These are phyloP conservation scores for Phytopythium chamaehyphon DNA, from an alignment of 352 stramenopile species.

Conservation along the genomic window DNA sequence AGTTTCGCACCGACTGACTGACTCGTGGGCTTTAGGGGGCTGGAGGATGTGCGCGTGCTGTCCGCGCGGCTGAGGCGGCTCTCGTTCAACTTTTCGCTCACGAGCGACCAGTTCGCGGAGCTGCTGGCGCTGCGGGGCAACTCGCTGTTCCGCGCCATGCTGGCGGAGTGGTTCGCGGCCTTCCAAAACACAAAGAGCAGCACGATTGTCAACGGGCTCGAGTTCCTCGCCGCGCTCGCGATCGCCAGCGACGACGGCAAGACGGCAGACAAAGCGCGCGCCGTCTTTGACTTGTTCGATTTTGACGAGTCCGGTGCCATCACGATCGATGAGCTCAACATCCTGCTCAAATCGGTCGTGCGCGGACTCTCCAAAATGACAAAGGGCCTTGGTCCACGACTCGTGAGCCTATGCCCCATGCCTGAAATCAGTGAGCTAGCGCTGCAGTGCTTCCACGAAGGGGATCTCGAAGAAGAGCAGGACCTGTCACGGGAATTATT, in stretches of 20 bases:
- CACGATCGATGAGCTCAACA: slow-evolving; percentile 72
- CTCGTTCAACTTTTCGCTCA: slow-evolving; percentile 80
- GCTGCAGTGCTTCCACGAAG: slow-evolving; percentile 56
- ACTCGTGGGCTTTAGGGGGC: slow-evolving; percentile 26
- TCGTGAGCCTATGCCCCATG: slow-evolving; percentile 56
- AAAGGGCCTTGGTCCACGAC: slow-evolving; percentile 45
- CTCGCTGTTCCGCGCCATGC: slow-evolving; percentile 47
- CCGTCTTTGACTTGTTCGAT: slow-evolving; percentile 76
- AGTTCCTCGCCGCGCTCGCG: slow-evolving; percentile 59
- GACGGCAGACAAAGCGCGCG: slow-evolving; percentile 47
- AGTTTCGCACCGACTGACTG: no score
- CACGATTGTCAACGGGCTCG: slow-evolving; percentile 61
- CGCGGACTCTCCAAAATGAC: slow-evolving; percentile 68
- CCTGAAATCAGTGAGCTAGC: slow-evolving; percentile 52
- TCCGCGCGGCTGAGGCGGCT: slow-evolving; percentile 45
- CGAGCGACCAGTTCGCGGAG: slow-evolving; percentile 57
- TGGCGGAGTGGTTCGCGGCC: slow-evolving; percentile 53
- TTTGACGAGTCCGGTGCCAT: slow-evolving; percentile 64
- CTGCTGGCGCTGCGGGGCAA: slow-evolving; percentile 54
- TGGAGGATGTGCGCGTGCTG: slow-evolving; percentile 54
- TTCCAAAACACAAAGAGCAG: slow-evolving; percentile 68
- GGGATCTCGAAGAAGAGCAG: slow-evolving; percentile 64
- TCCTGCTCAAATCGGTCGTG: slow-evolving; percentile 67
- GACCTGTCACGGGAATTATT: slow-evolving; percentile 51
- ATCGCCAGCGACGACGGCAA: slow-evolving; percentile 46